Evolutionary conservation across 1,139 yeast species (phyloP), one percentile per base, ranked within the genome.

Genomic region (Diutina mesorugosa): DNA sequence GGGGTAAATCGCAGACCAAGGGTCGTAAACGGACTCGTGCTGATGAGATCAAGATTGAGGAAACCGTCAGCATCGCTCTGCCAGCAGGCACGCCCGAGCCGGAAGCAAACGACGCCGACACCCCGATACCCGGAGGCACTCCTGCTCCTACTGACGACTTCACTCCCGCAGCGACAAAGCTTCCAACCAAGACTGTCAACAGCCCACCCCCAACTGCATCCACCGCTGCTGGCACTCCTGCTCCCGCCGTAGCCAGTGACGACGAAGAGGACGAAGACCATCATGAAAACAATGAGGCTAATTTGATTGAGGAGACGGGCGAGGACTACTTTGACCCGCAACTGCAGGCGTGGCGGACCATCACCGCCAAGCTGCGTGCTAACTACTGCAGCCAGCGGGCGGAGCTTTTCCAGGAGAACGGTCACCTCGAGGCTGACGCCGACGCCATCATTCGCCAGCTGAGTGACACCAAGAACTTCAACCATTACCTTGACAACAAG

Each of bases 321-420:
- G 64, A 70, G 63, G 60, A 69, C 62, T 69, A 70, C 28, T 77
- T 73, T 16, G 77, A 73, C 16, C 53, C 45, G 8, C 53, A 50
- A 21, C 29, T 78, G 55, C 87, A 86, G 58, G 83, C 90, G 0
- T 90, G 97, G 96, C 86, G 87, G 63, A 80, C 82, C 12, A 69
- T 87, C 26, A 89, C 95, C 0, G 88, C 96, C 0, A 86, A 85
- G 59, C 80, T 88, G 0, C 74, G 97, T 58, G 89, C 95, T 8
- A 83, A 85, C 58, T 80, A 88, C 60, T 85, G 96, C 66, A 72
- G 83, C 45, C 78, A 79, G 58, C 78, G 97, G 63, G 78, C 90
- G 0, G 81, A 78, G 7, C 70, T 90, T 55, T 90, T 91, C 61
- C 76, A 73, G 63, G 80, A 77, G 46, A 77, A 79, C 18, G 71